Conservation (phyloP, 805 yeast species). For the Novakomyces olei region DNA sequence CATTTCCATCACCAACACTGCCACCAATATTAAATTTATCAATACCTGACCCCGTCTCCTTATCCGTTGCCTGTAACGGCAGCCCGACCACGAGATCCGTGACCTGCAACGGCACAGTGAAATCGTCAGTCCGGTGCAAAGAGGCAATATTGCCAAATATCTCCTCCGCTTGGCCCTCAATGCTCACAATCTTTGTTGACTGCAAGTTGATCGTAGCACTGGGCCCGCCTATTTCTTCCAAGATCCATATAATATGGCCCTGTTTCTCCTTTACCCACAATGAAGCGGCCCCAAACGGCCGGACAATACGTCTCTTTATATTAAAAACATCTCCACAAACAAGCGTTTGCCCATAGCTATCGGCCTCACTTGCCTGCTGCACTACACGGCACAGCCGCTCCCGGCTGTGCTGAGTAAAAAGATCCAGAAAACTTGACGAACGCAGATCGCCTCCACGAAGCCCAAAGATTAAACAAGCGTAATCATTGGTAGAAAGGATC, state of each 20-base stretch:
- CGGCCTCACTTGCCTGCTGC: not conserved
- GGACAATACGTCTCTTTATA: not conserved
- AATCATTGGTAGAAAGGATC: slow-evolving; percentile 1
- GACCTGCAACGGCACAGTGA: not conserved
- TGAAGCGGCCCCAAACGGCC: not conserved
- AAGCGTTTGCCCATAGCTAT: not conserved
- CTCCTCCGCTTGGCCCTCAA: too few relatives aligned
- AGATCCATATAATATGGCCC: slow-evolving; percentile 1
- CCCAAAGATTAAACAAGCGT: slow-evolving; percentile 1
- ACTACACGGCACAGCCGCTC: too few relatives aligned
- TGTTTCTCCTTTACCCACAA: slow-evolving; percentile 3
- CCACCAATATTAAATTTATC: too few relatives aligned
- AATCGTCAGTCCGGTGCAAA: not conserved
- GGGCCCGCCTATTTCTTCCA: not conserved
- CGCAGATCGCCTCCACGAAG: not conserved
- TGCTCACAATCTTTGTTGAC: too few relatives aligned
- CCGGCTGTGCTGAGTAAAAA: not conserved
- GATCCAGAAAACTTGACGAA: not conserved
- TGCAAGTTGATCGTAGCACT: not conserved
- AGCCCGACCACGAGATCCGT: not conserved
- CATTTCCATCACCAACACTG: too few relatives aligned
- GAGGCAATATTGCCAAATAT: not conserved
- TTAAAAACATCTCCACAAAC: slow-evolving; percentile 1
- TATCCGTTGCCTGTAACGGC: not conserved
- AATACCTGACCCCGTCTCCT: not conserved